phyloP scores from a whole-genome alignment of 257 asterid species.

The Ligustrum vulgare region DNA sequence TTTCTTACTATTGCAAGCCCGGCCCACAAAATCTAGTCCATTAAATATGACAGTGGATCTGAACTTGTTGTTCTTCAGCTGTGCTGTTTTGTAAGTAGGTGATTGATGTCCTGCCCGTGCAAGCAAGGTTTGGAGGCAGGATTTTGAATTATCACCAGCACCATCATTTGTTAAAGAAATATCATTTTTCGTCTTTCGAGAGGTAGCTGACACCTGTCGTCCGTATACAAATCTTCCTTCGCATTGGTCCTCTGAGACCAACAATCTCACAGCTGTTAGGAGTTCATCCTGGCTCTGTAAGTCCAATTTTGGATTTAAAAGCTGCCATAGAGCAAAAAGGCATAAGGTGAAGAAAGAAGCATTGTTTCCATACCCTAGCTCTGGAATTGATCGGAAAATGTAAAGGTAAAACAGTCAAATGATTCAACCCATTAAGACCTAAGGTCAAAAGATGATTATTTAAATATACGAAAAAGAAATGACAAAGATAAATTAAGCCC shows the following conservation, averaged over 20 bases:
- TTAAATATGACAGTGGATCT: slow-evolving; percentile 70
- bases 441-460: too few species aligned
- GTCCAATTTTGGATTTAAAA: slow-evolving; percentile 60
- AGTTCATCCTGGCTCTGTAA: slow-evolving; percentile 52
- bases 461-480: background rate
- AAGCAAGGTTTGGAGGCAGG: slow-evolving; percentile 74
- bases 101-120: slow-evolving; percentile 73
- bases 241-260: slow-evolving; percentile 76
- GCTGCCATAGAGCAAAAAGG: slow-evolving; percentile 54
- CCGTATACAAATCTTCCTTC: slow-evolving; percentile 90
- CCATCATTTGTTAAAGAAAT: slow-evolving; percentile 25
- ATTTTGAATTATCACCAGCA: slow-evolving; percentile 63
- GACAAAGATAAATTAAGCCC: background rate
- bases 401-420: background rate
- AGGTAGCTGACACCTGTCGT: slow-evolving; percentile 44
- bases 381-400: background rate
- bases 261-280: slow-evolving; percentile 68
- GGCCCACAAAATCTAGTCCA: slow-evolving; percentile 79
- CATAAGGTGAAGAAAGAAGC: slow-evolving; percentile 24
- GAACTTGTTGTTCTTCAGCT: slow-evolving; percentile 64
- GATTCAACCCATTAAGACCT: background rate
- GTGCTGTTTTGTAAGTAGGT: slow-evolving; percentile 69
- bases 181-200: slow-evolving; percentile 42
- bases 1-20: slow-evolving; percentile 73
- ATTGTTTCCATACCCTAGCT: background rate